Percentiles rank a stretch among this genome's conserved stretches.
Conservation (phyloP, 768 basidiomycete genomes). For the Xerocomellus amylosporus region DNA sequence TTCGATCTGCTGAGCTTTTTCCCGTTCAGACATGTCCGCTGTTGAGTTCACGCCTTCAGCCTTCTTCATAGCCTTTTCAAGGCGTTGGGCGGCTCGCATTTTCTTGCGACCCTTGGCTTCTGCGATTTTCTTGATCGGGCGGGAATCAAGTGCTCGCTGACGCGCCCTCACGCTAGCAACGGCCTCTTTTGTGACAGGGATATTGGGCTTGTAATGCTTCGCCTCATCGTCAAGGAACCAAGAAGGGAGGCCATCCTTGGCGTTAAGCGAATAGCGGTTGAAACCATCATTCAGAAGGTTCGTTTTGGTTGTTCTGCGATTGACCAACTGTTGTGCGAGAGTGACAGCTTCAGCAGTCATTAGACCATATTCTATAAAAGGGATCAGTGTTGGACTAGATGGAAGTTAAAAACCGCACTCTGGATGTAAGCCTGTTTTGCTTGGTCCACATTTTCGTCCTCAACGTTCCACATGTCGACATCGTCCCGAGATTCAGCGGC, state of each 20-base stretch:
- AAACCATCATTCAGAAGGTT: slow-evolving; percentile 94
- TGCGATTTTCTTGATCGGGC: slow-evolving; percentile 98
- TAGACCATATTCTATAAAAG: slow-evolving; percentile 66
- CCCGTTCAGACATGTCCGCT: slow-evolving; percentile 87
- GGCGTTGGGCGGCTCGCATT: slow-evolving; percentile 74
- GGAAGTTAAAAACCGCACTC: slow-evolving; percentile 45
- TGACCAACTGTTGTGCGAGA: slow-evolving; percentile 87
- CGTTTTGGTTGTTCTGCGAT: slow-evolving; percentile 84
- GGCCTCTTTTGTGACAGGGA: slow-evolving; percentile 97
- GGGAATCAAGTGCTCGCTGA: slow-evolving; percentile 90
- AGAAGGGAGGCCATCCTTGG: slow-evolving; percentile 86
- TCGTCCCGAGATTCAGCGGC: slow-evolving; percentile 58
- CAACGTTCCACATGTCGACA: slow-evolving; percentile 75
- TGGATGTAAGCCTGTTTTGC: slow-evolving; percentile 60
- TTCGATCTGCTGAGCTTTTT: slow-evolving; percentile 92
- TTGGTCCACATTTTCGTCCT: slow-evolving; percentile 72
- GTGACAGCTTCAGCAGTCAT: slow-evolving; percentile 88
- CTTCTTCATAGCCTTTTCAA: slow-evolving; percentile 94
- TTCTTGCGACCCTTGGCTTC: slow-evolving; percentile 99
- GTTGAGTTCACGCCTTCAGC: slow-evolving; percentile 91
- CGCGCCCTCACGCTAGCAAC: slow-evolving; percentile 79
- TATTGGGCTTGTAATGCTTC: slow-evolving; percentile 88
- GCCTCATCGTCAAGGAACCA: slow-evolving; percentile 99
- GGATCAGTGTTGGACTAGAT: slow-evolving; percentile 2
- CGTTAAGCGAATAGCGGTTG: slow-evolving; percentile 86